Conservation (phyloP, 306 rosid species). For the Carpinus viminea region DNA sequence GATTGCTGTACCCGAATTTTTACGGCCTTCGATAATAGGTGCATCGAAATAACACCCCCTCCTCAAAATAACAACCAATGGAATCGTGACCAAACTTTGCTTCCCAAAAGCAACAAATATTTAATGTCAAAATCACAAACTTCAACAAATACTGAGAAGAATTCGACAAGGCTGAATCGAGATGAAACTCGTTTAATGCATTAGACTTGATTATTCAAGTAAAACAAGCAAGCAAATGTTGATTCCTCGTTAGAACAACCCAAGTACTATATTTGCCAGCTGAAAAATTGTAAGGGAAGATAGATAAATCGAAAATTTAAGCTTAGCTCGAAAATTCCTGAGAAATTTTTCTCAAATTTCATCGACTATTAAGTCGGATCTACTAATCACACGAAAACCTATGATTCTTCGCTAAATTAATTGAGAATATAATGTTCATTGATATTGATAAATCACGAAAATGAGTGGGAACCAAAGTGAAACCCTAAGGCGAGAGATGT, state of each 20-base stretch:
- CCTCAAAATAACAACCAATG: not conserved
- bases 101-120: not conserved
- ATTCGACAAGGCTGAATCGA: not conserved
- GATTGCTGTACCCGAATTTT: not conserved
- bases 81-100: not conserved
- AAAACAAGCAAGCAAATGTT: not conserved
- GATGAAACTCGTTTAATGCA: not conserved
- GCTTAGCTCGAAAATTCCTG: not conserved
- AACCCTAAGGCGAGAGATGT: slow-evolving; percentile 16
- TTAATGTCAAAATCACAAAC: not conserved
- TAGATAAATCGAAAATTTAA: not conserved
- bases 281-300: not conserved
- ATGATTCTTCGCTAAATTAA: not conserved
- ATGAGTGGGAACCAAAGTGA: not conserved
- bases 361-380: slow-evolving; percentile 4
- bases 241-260: not conserved
- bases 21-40: not conserved
- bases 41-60: not conserved
- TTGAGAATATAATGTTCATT: not conserved
- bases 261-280: not conserved
- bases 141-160: not conserved
- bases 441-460: not conserved
- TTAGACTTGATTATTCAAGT: not conserved
- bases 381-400: not conserved
- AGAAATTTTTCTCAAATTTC: too few species aligned